Evolutionary conservation across 345 rosid species (phyloP).

Genomic region (Lagerstroemia speciosa): DNA sequence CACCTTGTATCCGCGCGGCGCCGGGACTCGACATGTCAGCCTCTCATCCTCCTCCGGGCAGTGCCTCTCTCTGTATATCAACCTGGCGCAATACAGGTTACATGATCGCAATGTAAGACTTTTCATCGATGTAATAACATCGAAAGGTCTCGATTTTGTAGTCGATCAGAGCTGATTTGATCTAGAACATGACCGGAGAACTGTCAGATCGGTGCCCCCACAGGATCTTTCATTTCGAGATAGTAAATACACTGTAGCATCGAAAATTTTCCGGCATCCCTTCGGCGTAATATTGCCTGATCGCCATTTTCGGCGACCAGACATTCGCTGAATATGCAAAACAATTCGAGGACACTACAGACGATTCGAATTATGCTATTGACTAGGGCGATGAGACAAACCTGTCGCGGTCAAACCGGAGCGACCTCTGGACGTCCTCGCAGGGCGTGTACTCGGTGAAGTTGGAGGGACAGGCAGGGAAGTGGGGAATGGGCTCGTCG

Average conservation of each 20-base stretch:
- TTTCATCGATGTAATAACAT: not conserved
- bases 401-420: slow-evolving; percentile 42
- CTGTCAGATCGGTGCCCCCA: too few relatives aligned
- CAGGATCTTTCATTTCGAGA: too few relatives aligned
- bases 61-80: slow-evolving; percentile 76
- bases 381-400: not conserved
- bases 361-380: too few relatives aligned
- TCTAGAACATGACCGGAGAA: not conserved
- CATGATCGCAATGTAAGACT: not conserved
- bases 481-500: slow-evolving; percentile 26
- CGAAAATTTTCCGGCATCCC: too few relatives aligned
- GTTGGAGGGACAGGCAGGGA: slow-evolving; percentile 48
- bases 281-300: too few relatives aligned
- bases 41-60: slow-evolving; percentile 46
- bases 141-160: not conserved
- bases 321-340: too few relatives aligned
- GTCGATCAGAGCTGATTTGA: not conserved
- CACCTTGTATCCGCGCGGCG: slow-evolving; percentile 60
- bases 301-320: too few relatives aligned
- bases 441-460: slow-evolving; percentile 70
- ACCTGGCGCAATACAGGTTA: not conserved
- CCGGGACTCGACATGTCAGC: slow-evolving; percentile 61
- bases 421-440: slow-evolving; percentile 53
- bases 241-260: too few relatives aligned
- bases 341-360: too few relatives aligned